Conservation (phyloP, 768 basidiomycete species). For the Zangia roseola region DNA sequence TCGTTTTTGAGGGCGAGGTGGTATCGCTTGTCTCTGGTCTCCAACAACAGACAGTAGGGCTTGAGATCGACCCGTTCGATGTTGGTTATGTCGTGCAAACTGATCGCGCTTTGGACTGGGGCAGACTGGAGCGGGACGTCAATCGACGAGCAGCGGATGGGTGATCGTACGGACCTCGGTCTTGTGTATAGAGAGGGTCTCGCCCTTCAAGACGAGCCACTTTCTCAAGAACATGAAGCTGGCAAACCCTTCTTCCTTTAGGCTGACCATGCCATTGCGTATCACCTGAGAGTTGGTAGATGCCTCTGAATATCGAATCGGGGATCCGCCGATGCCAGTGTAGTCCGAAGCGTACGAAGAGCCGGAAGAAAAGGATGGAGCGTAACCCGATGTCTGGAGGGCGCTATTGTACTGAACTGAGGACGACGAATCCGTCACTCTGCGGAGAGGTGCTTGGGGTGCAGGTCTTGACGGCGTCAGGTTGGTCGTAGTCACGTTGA, state of each 20-base stretch:
- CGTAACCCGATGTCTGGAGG: conserved; percentile 57
- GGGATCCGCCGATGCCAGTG: conserved; percentile 80
- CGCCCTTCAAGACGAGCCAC: conserved; percentile 84
- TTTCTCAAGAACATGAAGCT: conserved; percentile 91
- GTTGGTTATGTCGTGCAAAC: conserved; percentile 75
- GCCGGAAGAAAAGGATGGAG: conserved; percentile 52
- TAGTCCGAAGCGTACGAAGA: conserved; percentile 69
- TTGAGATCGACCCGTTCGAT: conserved; percentile 93
- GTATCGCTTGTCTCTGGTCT: conserved; percentile 80
- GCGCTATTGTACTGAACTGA: conserved; percentile 35
- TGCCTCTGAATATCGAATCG: conserved; percentile 48
- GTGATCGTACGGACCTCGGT: conserved; percentile 66
- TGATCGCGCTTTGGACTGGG: conserved; percentile 58
- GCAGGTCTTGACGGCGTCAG: conserved; percentile 79
- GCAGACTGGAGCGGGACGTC: conserved; percentile 39
- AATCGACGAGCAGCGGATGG: not conserved
- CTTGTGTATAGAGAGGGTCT: conserved; percentile 80
- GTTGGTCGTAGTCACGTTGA: conserved; percentile 51
- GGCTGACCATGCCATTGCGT: conserved; percentile 69
- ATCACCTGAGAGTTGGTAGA: conserved; percentile 47
- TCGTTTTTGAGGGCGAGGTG: conserved; percentile 86
- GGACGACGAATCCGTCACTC: conserved; percentile 38
- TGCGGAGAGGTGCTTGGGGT: conserved; percentile 63
- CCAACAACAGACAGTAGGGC: conserved; percentile 88
- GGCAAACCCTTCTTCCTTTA: conserved; percentile 94